Evolutionary conservation across 139 green algal genomes (phyloP).

Genomic region (Chlamydomonas incerta): DNA sequence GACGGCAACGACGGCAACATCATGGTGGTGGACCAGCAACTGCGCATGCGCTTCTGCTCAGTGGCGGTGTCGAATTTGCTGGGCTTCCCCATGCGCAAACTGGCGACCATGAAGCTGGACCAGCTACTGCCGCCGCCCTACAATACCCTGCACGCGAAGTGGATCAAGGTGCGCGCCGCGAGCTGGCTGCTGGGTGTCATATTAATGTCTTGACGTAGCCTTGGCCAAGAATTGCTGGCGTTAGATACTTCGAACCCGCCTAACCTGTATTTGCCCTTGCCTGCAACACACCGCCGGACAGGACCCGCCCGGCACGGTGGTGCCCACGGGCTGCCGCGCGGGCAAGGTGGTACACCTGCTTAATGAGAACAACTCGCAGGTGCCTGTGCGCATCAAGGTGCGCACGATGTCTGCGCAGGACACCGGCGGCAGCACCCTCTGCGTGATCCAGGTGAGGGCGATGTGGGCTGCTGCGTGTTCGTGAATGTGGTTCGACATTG

Average conservation of each 20-base stretch:
- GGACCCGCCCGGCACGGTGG: neutral
- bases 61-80: conserved; percentile 24
- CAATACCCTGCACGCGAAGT: conserved; percentile 56
- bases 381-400: conserved; percentile 40
- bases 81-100: conserved; percentile 34
- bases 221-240: too few relatives aligned
- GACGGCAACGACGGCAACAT: conserved; percentile 36
- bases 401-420: neutral
- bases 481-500: too few relatives aligned
- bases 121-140: conserved; percentile 53
- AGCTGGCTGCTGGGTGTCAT: too few relatives aligned
- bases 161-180: conserved; percentile 45
- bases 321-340: conserved; percentile 45
- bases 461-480: too few relatives aligned
- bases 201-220: too few relatives aligned
- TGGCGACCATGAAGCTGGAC: conserved; percentile 43
- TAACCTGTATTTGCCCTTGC: neutral
- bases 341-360: conserved; percentile 57
- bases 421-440: neutral
- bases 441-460: neutral
- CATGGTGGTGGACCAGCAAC: conserved; percentile 47
- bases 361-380: conserved; percentile 16
- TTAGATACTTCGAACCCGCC: too few relatives aligned
- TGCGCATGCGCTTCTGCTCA: conserved; percentile 38
- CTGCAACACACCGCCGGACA: neutral